phyloP scores from a whole-genome alignment of 805 yeast genomes.

The Lachancea cidri region DNA sequence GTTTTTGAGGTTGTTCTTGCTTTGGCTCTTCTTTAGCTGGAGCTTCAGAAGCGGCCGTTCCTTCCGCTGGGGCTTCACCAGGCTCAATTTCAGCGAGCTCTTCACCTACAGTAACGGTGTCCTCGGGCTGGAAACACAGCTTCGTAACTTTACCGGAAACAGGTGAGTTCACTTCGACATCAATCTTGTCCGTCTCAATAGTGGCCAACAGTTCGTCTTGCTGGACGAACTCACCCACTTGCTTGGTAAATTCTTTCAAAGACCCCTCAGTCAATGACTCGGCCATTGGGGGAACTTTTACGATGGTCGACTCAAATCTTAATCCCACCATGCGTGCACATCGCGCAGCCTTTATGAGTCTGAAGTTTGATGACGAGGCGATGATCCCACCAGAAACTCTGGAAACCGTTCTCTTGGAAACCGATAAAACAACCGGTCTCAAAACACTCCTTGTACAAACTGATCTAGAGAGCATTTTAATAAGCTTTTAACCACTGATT shows the following conservation, averaged over 20 bases:
- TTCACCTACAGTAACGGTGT: conserved; percentile 94
- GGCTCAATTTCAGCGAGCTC: conserved; percentile 83
- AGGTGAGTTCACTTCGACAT: conserved; percentile 95
- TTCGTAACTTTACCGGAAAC: conserved; percentile 85
- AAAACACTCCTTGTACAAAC: not conserved
- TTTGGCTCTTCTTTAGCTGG: conserved; percentile 21
- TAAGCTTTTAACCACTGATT: not conserved
- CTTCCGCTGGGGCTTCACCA: conserved; percentile 60
- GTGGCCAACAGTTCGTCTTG: conserved; percentile 91
- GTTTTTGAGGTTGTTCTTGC: conserved; percentile 21
- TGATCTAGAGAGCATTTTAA: not conserved
- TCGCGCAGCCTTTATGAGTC: conserved; percentile 20
- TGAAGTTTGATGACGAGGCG: not conserved
- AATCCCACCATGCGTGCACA: conserved; percentile 12
- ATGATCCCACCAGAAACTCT: not conserved
- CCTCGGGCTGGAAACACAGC: conserved; percentile 76
- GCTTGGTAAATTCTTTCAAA: conserved; percentile 58
- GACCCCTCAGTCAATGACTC: conserved; percentile 98
- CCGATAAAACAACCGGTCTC: not conserved
- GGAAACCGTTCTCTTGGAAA: not conserved
- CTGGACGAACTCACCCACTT: conserved; percentile 83
- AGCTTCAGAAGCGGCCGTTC: conserved; percentile 37
- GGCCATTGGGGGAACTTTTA: conserved; percentile 97
- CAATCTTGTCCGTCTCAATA: conserved; percentile 97
- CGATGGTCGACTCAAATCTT: conserved; percentile 39